Evolutionary conservation across 495 filamentous ascomycete genomes (phyloP).

Genomic region (Annulohypoxylon maeteangense): DNA sequence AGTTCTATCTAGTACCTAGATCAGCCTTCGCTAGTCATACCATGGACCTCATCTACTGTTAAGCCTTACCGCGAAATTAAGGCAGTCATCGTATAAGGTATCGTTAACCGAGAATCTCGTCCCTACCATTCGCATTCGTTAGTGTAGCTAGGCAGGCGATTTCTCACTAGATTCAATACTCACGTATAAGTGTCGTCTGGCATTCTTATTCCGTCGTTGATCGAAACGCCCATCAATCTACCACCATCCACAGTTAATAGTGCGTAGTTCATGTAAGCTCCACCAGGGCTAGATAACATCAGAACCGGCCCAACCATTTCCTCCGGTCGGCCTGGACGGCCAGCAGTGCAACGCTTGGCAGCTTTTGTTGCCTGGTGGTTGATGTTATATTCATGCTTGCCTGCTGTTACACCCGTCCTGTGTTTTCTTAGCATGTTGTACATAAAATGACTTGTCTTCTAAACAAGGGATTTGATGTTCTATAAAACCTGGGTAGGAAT

Average conservation of each 20-base stretch:
- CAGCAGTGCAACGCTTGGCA: not conserved
- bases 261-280: conserved; percentile 5
- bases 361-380: conserved; percentile 1
- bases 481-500: not conserved
- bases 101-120: not conserved
- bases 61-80: too few species aligned
- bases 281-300: not conserved
- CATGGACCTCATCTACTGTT: not conserved
- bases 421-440: not conserved
- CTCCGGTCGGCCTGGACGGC: not conserved
- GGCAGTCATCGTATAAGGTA: too few species aligned
- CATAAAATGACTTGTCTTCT: not conserved
- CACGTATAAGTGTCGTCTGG: conserved; percentile 1
- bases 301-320: not conserved
- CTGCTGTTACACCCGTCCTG: not conserved
- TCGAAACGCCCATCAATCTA: conserved; percentile 2
- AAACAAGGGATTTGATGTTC: too few species aligned
- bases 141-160: too few species aligned
- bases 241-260: not conserved
- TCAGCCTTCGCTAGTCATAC: too few species aligned
- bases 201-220: conserved; percentile 2
- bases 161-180: not conserved
- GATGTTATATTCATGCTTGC: not conserved
- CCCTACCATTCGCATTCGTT: not conserved
- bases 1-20: too few species aligned